These are phyloP conservation scores for Boletus tylopilopsis DNA, from an alignment of 768 basidiomycete genomes.

Conservation along the genomic window DNA sequence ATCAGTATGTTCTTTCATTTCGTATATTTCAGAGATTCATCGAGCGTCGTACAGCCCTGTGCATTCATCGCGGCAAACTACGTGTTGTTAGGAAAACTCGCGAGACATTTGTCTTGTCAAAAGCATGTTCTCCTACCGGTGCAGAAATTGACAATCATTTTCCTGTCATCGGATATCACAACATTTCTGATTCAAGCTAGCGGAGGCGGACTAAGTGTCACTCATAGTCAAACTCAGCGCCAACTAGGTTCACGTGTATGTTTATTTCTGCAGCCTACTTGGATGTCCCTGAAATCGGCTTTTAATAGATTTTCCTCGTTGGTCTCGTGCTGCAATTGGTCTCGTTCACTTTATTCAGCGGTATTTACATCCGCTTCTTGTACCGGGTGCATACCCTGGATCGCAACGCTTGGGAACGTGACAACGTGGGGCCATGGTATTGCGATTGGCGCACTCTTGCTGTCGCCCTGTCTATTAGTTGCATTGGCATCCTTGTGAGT, in stretches of 20 bases:
- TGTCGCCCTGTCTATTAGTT: slow-evolving; percentile 48
- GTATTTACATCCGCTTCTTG: slow-evolving; percentile 46
- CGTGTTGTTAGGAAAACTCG: slow-evolving; percentile 59
- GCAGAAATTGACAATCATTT: slow-evolving; percentile 49
- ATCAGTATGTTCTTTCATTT: slow-evolving; percentile 32
- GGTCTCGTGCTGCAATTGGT: slow-evolving; percentile 54
- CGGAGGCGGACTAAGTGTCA: slow-evolving; percentile 3
- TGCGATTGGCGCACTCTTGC: slow-evolving; percentile 59
- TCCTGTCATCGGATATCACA: slow-evolving; percentile 58
- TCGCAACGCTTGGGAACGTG: slow-evolving; percentile 35
- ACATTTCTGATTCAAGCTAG: slow-evolving; percentile 64
- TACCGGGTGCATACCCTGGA: slow-evolving; percentile 41
- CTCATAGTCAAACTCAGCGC: slow-evolving; percentile 10
- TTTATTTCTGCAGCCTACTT: not conserved
- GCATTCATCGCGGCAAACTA: slow-evolving; percentile 73
- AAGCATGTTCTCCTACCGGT: slow-evolving; percentile 48
- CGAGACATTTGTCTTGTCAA: slow-evolving; percentile 44
- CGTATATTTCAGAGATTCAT: slow-evolving; percentile 10
- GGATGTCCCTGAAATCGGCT: slow-evolving; percentile 36
- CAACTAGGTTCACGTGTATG: slow-evolving; percentile 36
- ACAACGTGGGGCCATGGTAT: slow-evolving; percentile 42
- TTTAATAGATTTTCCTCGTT: slow-evolving; percentile 49
- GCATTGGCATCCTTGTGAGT: slow-evolving; percentile 59
- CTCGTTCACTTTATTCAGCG: slow-evolving; percentile 49
- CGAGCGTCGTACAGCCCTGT: slow-evolving; percentile 46